These are phyloP conservation scores for Botrytis hyacinthi DNA, from an alignment of 2,329 filamentous ascomycete genomes.

Conservation along the genomic window DNA sequence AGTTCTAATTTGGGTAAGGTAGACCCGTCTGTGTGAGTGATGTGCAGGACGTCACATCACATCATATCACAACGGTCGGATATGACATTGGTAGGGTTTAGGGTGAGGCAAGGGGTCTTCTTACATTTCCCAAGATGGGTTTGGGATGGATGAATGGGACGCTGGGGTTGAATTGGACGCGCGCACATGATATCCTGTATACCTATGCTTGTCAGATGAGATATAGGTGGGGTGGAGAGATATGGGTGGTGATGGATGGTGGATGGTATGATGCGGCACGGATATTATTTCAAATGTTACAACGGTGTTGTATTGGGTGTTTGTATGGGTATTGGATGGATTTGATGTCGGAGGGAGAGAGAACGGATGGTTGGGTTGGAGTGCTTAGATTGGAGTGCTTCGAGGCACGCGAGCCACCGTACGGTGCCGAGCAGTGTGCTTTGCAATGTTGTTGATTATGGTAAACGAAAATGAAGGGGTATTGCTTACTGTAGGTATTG, in stretches of 20 bases:
- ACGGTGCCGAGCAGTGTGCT: background rate
- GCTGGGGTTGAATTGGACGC: background rate
- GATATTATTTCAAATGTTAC: background rate
- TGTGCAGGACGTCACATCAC: background rate
- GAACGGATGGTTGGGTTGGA: background rate
- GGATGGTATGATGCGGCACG: background rate
- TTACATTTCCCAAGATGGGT: background rate
- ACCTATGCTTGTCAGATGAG: conserved; percentile 1
- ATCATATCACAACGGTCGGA: conserved; percentile 5
- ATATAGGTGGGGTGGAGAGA: background rate
- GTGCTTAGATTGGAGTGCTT: background rate
- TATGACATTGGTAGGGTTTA: conserved; percentile 13
- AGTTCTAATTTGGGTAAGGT: background rate
- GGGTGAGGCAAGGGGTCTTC: background rate
- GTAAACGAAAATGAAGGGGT: conserved; percentile 1
- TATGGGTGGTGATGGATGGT: background rate
- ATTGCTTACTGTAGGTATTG: background rate
- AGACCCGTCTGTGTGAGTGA: background rate
- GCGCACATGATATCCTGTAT: background rate
- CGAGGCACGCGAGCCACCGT: background rate
- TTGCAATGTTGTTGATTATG: background rate
- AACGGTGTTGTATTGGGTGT: background rate
- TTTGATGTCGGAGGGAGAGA: background rate
- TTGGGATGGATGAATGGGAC: background rate
- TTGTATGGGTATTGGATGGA: background rate